Percentiles rank a stretch among this genome's conserved stretches.
phyloP scores from a whole-genome alignment of 192 early-diverging fungal genomes.

The Rhizophagus sp. region DNA sequence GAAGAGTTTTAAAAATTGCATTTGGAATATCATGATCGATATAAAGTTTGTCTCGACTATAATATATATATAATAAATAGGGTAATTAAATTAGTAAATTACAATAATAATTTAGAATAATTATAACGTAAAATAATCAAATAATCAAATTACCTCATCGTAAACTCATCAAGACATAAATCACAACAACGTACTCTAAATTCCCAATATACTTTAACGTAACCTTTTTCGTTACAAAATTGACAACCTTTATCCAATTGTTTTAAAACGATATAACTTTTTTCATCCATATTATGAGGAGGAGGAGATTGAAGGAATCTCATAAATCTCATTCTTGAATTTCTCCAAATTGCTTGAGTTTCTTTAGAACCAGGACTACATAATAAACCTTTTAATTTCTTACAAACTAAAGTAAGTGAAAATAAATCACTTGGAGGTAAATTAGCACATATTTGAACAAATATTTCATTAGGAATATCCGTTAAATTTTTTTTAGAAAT shows the following conservation, averaged over 20 bases:
- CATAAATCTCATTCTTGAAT: not conserved
- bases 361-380: not conserved
- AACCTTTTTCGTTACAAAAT: conserved; percentile 11
- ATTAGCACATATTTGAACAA: conserved; percentile 1
- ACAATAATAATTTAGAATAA: too few species aligned
- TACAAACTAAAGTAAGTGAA: conserved; percentile 6
- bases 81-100: too few species aligned
- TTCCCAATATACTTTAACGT: conserved; percentile 22
- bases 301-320: not conserved
- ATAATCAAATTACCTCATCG: not conserved
- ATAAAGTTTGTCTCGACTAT: conserved; percentile 9
- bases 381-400: not conserved
- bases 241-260: conserved; percentile 21
- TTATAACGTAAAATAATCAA: too few species aligned
- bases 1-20: not conserved
- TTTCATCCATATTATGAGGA: not conserved
- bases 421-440: conserved; percentile 19
- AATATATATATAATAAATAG: not conserved
- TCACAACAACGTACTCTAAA: conserved; percentile 20
- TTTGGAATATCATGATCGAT: not conserved
- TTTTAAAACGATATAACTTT: conserved; percentile 4
- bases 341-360: conserved; percentile 13
- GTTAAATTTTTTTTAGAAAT: not conserved
- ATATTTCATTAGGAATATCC: not conserved
- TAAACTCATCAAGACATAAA: not conserved